phyloP scores from a whole-genome alignment of 805 yeast genomes.

The Lipomyces spencermartinsiae region DNA sequence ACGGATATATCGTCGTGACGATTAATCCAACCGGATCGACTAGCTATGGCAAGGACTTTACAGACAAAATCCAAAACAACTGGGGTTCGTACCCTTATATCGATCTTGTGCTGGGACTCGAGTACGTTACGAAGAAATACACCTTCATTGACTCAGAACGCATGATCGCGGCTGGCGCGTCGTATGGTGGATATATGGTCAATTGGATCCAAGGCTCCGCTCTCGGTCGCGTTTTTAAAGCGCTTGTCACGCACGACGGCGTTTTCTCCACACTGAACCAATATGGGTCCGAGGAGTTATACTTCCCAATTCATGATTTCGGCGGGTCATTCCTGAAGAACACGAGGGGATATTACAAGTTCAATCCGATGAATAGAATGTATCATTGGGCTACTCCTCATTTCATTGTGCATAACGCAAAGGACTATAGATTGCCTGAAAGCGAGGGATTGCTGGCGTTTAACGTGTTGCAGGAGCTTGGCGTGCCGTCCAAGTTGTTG shows the following conservation, averaged over 20 bases:
- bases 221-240: slow-evolving; percentile 40
- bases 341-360: slow-evolving; percentile 37
- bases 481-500: slow-evolving; percentile 39
- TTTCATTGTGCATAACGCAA: slow-evolving; percentile 40
- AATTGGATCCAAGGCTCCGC: slow-evolving; percentile 43
- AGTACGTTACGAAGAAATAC: slow-evolving; percentile 28
- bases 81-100: slow-evolving; percentile 44
- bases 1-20: slow-evolving; percentile 40
- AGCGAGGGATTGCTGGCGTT: slow-evolving; percentile 42
- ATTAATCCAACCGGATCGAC: slow-evolving; percentile 44
- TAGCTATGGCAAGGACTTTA: slow-evolving; percentile 42
- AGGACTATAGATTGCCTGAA: slow-evolving; percentile 41
- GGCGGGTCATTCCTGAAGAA: slow-evolving; percentile 40
- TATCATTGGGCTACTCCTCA: slow-evolving; percentile 42
- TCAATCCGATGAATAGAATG: slow-evolving; percentile 40
- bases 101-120: slow-evolving; percentile 40
- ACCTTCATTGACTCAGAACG: slow-evolving; percentile 38
- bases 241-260: slow-evolving; percentile 43
- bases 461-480: slow-evolving; percentile 39
- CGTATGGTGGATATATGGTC: slow-evolving; percentile 43
- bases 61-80: slow-evolving; percentile 38
- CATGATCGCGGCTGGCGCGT: slow-evolving; percentile 43
- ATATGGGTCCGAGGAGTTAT: slow-evolving; percentile 40
- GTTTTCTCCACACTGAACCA: slow-evolving; percentile 40
- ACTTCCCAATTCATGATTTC: slow-evolving; percentile 41